These are phyloP conservation scores for Salix dunnii DNA, from an alignment of 345 rosid species.

Conservation along the genomic window DNA sequence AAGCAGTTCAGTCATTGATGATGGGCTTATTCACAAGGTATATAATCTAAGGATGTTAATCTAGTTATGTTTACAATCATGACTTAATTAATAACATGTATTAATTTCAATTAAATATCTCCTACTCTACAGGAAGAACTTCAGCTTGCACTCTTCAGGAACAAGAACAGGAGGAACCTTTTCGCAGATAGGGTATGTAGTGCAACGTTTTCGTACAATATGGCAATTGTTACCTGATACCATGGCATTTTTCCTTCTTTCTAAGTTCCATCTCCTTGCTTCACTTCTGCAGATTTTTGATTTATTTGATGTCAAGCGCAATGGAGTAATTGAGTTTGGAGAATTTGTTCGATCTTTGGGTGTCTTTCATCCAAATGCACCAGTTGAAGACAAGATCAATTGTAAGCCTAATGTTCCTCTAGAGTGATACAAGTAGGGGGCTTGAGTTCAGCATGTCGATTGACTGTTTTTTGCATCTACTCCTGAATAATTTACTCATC, in stretches of 20 bases:
- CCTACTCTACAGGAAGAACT: slow-evolving; percentile 66
- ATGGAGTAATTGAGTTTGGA: slow-evolving; percentile 87
- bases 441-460: not conserved
- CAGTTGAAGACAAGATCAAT: slow-evolving; percentile 51
- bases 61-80: not conserved
- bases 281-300: slow-evolving; percentile 56
- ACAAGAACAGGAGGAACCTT: slow-evolving; percentile 62
- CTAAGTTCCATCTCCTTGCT: not conserved
- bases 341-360: slow-evolving; percentile 87
- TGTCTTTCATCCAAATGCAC: slow-evolving; percentile 77
- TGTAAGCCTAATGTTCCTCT: not conserved
- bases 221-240: not conserved
- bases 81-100: not conserved
- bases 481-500: not conserved
- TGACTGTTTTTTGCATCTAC: not conserved
- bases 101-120: not conserved
- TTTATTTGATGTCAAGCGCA: slow-evolving; percentile 77
- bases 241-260: not conserved
- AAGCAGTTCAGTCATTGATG: slow-evolving; percentile 77
- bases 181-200: slow-evolving; percentile 78
- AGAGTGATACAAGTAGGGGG: not conserved
- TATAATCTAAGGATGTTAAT: not conserved
- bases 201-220: not conserved
- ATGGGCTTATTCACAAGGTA: slow-evolving; percentile 93
- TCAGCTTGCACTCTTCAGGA: slow-evolving; percentile 87